Base-by-base conservation (phyloP, 768 basidiomycete genomes). In the Pleurotus citrinopileatus region DNA sequence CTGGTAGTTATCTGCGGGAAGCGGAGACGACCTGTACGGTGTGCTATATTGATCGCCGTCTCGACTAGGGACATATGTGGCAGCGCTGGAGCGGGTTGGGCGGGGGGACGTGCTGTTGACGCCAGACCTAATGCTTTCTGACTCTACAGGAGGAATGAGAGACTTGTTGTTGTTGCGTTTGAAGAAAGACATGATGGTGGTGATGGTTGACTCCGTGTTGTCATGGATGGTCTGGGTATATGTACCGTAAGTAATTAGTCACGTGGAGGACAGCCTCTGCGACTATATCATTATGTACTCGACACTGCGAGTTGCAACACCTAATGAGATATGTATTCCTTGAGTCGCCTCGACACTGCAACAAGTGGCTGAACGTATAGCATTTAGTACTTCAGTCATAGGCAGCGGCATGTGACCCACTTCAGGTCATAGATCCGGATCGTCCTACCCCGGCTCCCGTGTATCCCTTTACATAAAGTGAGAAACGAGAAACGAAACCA, bases 51-150 rank as follows among this genome's bases (percentile, higher is more conserved):
- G 78, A 61, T 87, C 82, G 42, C 83, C 84, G 67, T 90, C 87
- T 54, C 86, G 75, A 67, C 85, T 89, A 57, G 86, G 66, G 56
- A 84, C 73, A 60, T 91, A 90, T 8, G 86, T 86, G 58, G 68
- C 78, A 42, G 86, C 73, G 52, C 70, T 78, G 23, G 84, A 81
- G 51, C 73, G 78, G 58, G 73, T 71, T 13, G 78, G 74, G 44
- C 67, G 70, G 37, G 76, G 64, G 20, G 76, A 73, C 13, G 65
- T 63, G 57, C 64, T 70, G 57, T 66, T 65, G 44, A 63, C 71
- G 59, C 57, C 58, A 20, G 65, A 65, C 45, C 67, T 67, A 19
- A 55, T 62, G 19, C 63, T 65, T 57, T 63, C 58, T 28, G 75
- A 59, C 40, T 73, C 63, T 4, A 87, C 76, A n/a, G 91, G 85